Base-by-base conservation (phyloP, 495 filamentous ascomycete genomes). In the Penicillium desertorum region DNA sequence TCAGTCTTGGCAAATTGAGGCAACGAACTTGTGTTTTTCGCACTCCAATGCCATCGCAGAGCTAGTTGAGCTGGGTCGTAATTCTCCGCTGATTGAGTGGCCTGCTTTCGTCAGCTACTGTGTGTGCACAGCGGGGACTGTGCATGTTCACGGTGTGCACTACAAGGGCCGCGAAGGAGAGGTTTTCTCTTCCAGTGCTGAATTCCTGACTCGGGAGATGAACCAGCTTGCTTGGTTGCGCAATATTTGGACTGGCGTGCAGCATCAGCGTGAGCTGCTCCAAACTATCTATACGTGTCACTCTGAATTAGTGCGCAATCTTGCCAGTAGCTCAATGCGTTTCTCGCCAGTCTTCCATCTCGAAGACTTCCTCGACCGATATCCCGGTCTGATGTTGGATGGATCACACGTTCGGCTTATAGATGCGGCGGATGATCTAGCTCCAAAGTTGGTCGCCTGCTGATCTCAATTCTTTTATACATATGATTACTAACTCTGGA, bases 1-100 rank as follows among this genome's bases (percentile, higher is more conserved):
- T 60, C 89, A 92, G 66, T 91, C 88, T 34, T 95, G 90, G 90
- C 90, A 93, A 69, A 92, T 92, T 50, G 89, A 91, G 62, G 88
- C 89, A 0, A 92, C 89, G 1, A 91, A 92, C 57, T 80, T 92
- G 50, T 93, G 90, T 69, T 92, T 95, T 68, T 78, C 89, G 16
- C 90, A 95, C 61, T 88, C 90, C 9, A 95, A 93, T 69, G 89
- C 89, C 1, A 91, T 95, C 49, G 86, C 88, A 5, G 90, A 93
- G 60, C 76, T 95, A 1, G 88, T 92, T 19, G 88, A 91, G 66
- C 81, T 92, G 20, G 89, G 87, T 1, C 83, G 84, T 46, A 77
- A 74, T 37, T 78, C 77, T 36, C 77, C 83, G 4, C 79, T 85
- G 8, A 82, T 91, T 34, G 89, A 92, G 66, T 92, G 88, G 89